phyloP scores from a whole-genome alignment of 1,284 basidiomycete genomes.

The Tremellales sp. region DNA sequence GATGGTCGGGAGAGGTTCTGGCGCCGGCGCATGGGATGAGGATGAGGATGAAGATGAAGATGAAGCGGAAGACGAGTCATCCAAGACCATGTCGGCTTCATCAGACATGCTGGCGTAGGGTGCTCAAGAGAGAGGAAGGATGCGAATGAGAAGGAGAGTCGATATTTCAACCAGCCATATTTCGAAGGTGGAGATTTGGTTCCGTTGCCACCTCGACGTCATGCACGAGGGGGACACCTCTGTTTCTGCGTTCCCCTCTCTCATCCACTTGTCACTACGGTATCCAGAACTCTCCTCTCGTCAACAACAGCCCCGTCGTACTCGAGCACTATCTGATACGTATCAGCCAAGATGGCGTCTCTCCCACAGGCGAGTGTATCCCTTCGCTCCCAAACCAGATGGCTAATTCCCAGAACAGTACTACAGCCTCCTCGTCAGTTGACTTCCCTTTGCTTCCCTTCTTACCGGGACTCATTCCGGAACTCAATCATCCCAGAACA shows the following conservation, averaged over 20 bases:
- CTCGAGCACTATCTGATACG: too few species aligned
- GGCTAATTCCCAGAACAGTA: slow-evolving; percentile 25
- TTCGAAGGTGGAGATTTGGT: too few species aligned
- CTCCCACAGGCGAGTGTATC: slow-evolving; percentile 25
- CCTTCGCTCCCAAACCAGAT: neutral
- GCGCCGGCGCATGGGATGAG: too few species aligned
- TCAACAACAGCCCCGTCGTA: neutral
- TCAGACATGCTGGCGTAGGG: too few species aligned
- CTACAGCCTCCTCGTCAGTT: neutral
- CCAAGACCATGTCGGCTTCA: too few species aligned
- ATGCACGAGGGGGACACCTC: too few species aligned
- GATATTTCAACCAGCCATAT: too few species aligned
- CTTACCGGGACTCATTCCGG: neutral
- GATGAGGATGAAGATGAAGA: too few species aligned
- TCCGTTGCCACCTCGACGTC: too few species aligned
- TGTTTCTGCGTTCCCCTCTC: neutral
- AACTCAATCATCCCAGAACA: neutral
- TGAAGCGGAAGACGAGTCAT: too few species aligned
- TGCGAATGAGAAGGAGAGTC: too few species aligned
- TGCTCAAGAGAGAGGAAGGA: too few species aligned
- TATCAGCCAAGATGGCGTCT: slow-evolving; percentile 21
- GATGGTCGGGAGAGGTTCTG: neutral
- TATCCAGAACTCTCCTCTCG: neutral
- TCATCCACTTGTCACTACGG: neutral
- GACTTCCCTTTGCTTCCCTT: neutral